A percentile compares a stretch with the other conserved stretches of the same genome.
phyloP scores from a whole-genome alignment of 495 filamentous ascomycete genomes.

The Penicillium dipodomyicola region DNA sequence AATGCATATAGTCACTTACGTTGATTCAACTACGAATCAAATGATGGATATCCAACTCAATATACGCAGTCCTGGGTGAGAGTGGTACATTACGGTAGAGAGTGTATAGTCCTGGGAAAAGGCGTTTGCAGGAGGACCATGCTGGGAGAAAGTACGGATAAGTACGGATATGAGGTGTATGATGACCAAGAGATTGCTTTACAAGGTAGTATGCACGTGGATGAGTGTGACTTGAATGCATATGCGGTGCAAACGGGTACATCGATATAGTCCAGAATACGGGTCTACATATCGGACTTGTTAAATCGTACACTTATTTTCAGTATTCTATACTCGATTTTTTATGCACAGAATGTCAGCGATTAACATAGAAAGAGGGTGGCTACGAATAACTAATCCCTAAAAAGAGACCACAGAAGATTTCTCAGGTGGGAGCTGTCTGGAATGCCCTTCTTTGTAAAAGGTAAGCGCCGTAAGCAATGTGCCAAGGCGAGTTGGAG shows the following conservation, averaged over 20 bases:
- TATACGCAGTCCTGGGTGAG: conserved; percentile 21
- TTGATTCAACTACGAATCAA: too few relatives aligned
- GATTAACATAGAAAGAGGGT: not conserved
- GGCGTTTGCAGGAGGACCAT: conserved; percentile 5
- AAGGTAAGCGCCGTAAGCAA: conserved; percentile 3
- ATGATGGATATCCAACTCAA: too few relatives aligned
- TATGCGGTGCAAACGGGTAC: not conserved
- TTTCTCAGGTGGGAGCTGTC: too few relatives aligned
- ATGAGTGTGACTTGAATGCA: not conserved
- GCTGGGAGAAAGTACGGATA: too few relatives aligned
- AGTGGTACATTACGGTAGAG: conserved; percentile 26
- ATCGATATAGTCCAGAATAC: not conserved
- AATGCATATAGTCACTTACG: too few relatives aligned
- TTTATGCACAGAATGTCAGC: not conserved
- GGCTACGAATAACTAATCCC: too few relatives aligned
- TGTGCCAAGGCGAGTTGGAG: conserved; percentile 2
- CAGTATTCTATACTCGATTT: not conserved
- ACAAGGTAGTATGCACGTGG: not conserved
- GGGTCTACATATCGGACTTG: not conserved
- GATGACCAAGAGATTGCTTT: conserved; percentile 8
- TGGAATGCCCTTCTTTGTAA: not conserved
- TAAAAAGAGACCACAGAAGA: too few relatives aligned
- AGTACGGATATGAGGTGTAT: conserved; percentile 8
- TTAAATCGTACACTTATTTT: not conserved
- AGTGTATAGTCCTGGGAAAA: conserved; percentile 19